These are phyloP conservation scores for Vitis amurensis DNA, from an alignment of 164 flowering plant genomes.

Conservation along the genomic window DNA sequence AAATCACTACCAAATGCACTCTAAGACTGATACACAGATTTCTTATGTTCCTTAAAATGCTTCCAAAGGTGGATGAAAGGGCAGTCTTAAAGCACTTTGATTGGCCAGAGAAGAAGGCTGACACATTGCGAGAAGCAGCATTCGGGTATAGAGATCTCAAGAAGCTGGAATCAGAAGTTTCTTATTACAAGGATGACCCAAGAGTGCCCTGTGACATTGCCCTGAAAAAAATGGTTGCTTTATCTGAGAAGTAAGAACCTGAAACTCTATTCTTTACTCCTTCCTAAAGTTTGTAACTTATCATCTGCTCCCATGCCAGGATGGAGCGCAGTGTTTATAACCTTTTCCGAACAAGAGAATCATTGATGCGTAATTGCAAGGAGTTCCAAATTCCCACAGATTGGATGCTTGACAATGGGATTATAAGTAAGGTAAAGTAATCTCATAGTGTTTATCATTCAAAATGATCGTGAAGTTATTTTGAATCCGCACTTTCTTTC, in stretches of 20 bases:
- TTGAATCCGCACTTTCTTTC: too few relatives aligned
- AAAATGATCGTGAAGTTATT: too few relatives aligned
- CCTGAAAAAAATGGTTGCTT: slow-evolving; percentile 76
- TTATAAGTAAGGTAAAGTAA: slow-evolving; percentile 65
- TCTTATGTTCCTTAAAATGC: slow-evolving; percentile 1
- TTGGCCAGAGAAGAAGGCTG: slow-evolving; percentile 97
- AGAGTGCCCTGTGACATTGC: slow-evolving; percentile 70
- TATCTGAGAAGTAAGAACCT: slow-evolving; percentile 80
- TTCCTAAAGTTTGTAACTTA: not conserved
- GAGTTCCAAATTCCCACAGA: slow-evolving; percentile 79
- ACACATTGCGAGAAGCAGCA: slow-evolving; percentile 91
- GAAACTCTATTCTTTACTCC: not conserved
- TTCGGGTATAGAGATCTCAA: slow-evolving; percentile 84
- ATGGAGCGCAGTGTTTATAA: slow-evolving; percentile 75
- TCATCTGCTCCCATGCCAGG: slow-evolving; percentile 30
- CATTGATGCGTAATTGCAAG: slow-evolving; percentile 64
- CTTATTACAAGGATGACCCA: slow-evolving; percentile 60
- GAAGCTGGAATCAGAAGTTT: slow-evolving; percentile 77
- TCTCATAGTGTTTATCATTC: too few relatives aligned
- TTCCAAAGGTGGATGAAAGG: slow-evolving; percentile 90
- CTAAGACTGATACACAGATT: not conserved
- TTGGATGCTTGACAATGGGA: slow-evolving; percentile 92
- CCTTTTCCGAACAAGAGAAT: slow-evolving; percentile 67
- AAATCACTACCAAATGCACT: too few relatives aligned
- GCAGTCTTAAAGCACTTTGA: slow-evolving; percentile 95